Conservation (phyloP, 257 asterid species). For the Solanum ossicruentum region DNA sequence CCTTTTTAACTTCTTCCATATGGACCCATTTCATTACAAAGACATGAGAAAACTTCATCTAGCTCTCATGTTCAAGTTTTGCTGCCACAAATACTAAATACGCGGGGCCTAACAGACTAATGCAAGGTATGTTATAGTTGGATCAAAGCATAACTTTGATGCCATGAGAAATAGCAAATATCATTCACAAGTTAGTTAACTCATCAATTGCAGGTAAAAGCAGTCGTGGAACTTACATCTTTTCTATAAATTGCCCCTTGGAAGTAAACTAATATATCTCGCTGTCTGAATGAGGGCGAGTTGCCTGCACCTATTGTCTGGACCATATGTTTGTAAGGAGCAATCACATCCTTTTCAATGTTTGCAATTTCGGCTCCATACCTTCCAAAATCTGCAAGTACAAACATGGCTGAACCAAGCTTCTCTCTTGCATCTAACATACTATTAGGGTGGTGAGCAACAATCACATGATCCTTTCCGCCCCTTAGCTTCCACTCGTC, state of each 20-base stretch:
- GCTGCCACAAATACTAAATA: not conserved
- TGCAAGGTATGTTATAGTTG: not conserved
- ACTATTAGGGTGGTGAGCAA: slow-evolving; percentile 83
- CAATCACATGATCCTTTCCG: slow-evolving; percentile 62
- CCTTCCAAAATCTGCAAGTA: slow-evolving; percentile 79
- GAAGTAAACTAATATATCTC: slow-evolving; percentile 46
- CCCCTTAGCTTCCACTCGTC: slow-evolving; percentile 48
- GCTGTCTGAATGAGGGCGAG: slow-evolving; percentile 35
- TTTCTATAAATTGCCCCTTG: slow-evolving; percentile 77
- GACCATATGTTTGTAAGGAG: slow-evolving; percentile 87
- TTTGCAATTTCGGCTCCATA: slow-evolving; percentile 46
- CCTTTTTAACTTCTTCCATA: not conserved
- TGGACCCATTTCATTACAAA: not conserved
- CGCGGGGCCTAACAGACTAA: not conserved
- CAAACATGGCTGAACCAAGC: slow-evolving; percentile 52
- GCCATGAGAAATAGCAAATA: not conserved
- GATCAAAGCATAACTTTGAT: not conserved
- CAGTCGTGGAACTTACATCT: slow-evolving; percentile 43
- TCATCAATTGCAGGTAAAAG: not conserved
- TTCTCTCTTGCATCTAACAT: slow-evolving; percentile 45
- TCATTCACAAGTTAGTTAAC: not conserved
- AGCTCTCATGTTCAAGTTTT: not conserved
- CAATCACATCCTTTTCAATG: slow-evolving; percentile 63
- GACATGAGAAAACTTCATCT: not conserved
- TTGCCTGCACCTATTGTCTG: slow-evolving; percentile 16